A percentile compares a stretch with the other conserved stretches of the same genome.
phyloP scores from a whole-genome alignment of 202 grass and related monocot genomes.

The Alloteropsis angusta region DNA sequence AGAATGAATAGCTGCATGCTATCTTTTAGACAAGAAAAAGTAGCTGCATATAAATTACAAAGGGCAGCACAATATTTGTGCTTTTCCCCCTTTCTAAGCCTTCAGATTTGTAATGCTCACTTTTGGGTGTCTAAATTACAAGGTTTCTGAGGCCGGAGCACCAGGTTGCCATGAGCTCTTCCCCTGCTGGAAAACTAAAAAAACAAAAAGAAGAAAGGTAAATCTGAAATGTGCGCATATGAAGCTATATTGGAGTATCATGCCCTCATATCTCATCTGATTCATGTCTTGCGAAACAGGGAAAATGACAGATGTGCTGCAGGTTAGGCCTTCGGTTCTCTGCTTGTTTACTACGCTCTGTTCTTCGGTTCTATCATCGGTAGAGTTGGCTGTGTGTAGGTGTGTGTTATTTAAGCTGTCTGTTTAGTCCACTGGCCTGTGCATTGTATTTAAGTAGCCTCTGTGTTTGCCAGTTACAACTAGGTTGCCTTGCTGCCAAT shows the following conservation, averaged over 20 bases:
- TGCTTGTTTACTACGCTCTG: too few relatives aligned
- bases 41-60: background rate
- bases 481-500: too few relatives aligned
- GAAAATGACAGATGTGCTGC: constrained; percentile 13
- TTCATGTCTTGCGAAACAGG: constrained; percentile 8
- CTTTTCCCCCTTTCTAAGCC: background rate
- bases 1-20: constrained; percentile 16
- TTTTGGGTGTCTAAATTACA: constrained; percentile 22
- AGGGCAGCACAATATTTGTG: background rate
- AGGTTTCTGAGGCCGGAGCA: constrained; percentile 45
- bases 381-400: too few relatives aligned
- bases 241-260: background rate
- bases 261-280: background rate
- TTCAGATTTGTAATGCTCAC: background rate
- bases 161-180: constrained; percentile 52
- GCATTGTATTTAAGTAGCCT: too few relatives aligned
- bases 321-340: too few relatives aligned
- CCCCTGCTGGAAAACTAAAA: constrained; percentile 63
- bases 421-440: too few relatives aligned
- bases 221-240: background rate
- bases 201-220: constrained; percentile 46
- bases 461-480: too few relatives aligned
- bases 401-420: too few relatives aligned
- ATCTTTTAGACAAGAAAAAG: too few relatives aligned
- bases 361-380: too few relatives aligned